Conservation (phyloP, 805 yeast genomes). For the Lipomyces spencermartinsiae region DNA sequence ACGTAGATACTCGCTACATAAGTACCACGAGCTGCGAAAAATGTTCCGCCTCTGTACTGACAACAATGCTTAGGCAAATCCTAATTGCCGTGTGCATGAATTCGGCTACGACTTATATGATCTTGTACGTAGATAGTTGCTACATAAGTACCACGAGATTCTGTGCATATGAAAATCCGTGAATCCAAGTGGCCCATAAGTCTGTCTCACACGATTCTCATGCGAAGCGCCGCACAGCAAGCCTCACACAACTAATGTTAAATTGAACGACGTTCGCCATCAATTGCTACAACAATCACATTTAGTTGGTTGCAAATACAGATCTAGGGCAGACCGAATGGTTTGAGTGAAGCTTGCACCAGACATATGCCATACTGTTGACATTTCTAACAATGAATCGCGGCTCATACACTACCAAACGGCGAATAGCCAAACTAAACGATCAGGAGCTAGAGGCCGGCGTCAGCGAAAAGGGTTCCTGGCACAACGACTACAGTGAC, state of each 20-base stretch:
- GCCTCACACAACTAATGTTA: too few relatives aligned
- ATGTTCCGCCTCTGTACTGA: too few relatives aligned
- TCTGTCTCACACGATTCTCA: too few relatives aligned
- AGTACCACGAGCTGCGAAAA: background rate
- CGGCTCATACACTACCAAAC: constrained; percentile 6
- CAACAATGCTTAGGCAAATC: too few relatives aligned
- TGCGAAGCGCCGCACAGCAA: background rate
- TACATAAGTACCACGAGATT: too few relatives aligned
- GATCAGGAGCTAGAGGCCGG: constrained; percentile 70
- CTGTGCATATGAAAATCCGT: too few relatives aligned
- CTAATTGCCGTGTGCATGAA: too few relatives aligned
- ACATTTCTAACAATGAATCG: background rate
- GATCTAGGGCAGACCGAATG: background rate
- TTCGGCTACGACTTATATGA: too few relatives aligned
- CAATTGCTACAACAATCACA: background rate
- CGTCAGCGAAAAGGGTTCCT: constrained; percentile 68
- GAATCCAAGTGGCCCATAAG: too few relatives aligned
- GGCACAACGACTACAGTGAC: constrained; percentile 87
- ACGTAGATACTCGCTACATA: background rate
- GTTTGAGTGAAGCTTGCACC: background rate
- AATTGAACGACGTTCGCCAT: too few relatives aligned
- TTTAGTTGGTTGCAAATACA: background rate
- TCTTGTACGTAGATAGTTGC: too few relatives aligned
- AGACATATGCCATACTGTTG: background rate
- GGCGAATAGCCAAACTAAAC: constrained; percentile 47